Conservation (phyloP, 179 eudicot genomes). For the Beta macrorhiza region DNA sequence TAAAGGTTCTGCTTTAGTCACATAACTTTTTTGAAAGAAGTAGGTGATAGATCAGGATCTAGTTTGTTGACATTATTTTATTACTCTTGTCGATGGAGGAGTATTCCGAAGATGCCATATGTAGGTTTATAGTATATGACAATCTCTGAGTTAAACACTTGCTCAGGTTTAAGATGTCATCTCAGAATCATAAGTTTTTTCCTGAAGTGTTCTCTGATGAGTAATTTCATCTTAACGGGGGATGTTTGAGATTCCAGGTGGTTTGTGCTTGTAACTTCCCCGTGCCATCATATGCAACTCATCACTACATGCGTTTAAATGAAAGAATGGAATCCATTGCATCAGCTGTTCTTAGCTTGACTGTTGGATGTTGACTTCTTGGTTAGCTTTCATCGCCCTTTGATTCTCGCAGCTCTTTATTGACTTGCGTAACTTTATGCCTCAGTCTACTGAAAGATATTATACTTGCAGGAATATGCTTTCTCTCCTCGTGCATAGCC, state of each 20-base stretch:
- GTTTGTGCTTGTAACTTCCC: too few species aligned
- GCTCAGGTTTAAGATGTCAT: too few species aligned
- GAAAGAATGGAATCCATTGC: slow-evolving; percentile 2
- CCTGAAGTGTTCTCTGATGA: too few species aligned
- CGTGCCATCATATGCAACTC: too few species aligned
- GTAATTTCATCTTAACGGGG: too few species aligned
- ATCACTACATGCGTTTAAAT: too few species aligned
- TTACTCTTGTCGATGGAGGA: too few species aligned
- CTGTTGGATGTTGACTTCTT: slow-evolving; percentile 5
- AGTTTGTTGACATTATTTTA: neutral
- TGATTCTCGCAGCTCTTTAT: neutral
- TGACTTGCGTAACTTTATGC: neutral
- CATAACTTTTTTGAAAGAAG: neutral
- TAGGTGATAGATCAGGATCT: neutral
- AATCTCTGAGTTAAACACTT: too few species aligned
- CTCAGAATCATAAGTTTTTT: too few species aligned
- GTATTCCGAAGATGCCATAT: too few species aligned
- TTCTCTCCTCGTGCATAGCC: slow-evolving; percentile 92
- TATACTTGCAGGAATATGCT: slow-evolving; percentile 74
- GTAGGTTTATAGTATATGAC: too few species aligned
- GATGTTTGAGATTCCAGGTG: too few species aligned
- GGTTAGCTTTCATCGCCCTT: slow-evolving; percentile 1
- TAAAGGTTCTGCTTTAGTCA: neutral
- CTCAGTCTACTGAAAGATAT: slow-evolving; percentile 16
- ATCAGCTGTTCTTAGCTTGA: neutral